Evolutionary conservation across 495 filamentous ascomycete species (phyloP).

Genomic region (Evansstolkia leycettana): DNA sequence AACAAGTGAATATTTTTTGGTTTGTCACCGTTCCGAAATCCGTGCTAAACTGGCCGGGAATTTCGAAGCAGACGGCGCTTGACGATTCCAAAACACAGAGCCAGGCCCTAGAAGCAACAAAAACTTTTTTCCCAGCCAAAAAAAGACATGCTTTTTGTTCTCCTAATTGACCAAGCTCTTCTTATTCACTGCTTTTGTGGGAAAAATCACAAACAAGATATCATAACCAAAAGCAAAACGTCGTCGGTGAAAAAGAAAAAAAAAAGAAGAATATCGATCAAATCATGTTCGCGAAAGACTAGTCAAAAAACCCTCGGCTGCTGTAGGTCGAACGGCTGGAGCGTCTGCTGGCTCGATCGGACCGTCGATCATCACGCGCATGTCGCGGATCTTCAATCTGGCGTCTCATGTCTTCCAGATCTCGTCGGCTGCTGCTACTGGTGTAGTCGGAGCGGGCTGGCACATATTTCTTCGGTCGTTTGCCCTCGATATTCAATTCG

Average conservation of each 20-base stretch:
- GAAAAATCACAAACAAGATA: not conserved
- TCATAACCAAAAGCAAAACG: not conserved
- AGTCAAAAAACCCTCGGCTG: conserved; percentile 6
- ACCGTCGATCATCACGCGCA: conserved; percentile 21
- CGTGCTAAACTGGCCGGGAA: not conserved
- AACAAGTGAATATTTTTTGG: not conserved
- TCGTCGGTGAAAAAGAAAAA: not conserved
- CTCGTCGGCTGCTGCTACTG: conserved; percentile 15
- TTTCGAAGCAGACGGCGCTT: no score
- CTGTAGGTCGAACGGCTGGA: conserved; percentile 29
- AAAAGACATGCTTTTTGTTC: not conserved
- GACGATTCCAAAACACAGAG: not conserved
- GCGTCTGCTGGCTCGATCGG: conserved; percentile 27
- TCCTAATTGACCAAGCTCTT: conserved; percentile 1
- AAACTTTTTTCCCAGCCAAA: not conserved
- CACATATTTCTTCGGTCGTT: conserved; percentile 26
- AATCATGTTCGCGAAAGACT: no score
- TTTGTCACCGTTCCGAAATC: not conserved
- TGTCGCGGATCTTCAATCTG: conserved; percentile 8
- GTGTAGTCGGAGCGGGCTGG: conserved; percentile 23
- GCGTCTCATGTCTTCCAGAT: conserved; percentile 9
- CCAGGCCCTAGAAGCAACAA: conserved; percentile 1
- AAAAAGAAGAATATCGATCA: not conserved
- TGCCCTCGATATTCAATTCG: conserved; percentile 27
- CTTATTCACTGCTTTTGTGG: not conserved